phyloP scores from a whole-genome alignment of 202 grass and related monocot genomes.

The Dendrocalamus latiflorus region DNA sequence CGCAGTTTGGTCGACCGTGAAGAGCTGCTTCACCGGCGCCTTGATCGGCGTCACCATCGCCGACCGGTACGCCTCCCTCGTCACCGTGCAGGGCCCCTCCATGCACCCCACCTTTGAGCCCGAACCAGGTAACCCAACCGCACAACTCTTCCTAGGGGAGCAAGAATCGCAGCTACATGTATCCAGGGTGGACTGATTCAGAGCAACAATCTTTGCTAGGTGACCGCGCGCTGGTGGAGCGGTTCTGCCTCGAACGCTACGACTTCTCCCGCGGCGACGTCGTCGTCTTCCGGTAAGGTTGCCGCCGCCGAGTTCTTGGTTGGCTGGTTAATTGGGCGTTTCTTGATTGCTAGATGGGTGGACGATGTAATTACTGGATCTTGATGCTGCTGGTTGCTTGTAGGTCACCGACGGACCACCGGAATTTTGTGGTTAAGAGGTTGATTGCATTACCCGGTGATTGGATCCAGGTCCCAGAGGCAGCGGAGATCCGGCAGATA shows the following conservation, averaged over 20 bases:
- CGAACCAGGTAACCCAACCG: slow-evolving; percentile 24
- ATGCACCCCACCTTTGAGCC: slow-evolving; percentile 59
- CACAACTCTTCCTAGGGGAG: not conserved
- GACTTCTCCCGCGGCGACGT: slow-evolving; percentile 61
- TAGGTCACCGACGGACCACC: no score
- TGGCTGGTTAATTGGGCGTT: no score
- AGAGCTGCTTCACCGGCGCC: not conserved
- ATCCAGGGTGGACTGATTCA: not conserved
- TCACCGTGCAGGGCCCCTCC: slow-evolving; percentile 40
- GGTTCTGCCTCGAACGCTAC: slow-evolving; percentile 39
- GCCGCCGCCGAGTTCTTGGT: no score
- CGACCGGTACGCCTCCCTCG: slow-evolving; percentile 40
- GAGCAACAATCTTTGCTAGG: not conserved
- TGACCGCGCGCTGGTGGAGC: slow-evolving; percentile 37
- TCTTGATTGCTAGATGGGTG: no score
- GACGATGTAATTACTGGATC: no score
- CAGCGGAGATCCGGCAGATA: no score
- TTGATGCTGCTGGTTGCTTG: no score
- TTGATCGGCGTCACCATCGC: slow-evolving; percentile 39
- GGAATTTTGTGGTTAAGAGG: no score
- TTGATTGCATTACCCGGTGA: no score
- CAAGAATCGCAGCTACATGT: not conserved
- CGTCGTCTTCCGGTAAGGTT: slow-evolving; percentile 49
- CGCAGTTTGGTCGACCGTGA: slow-evolving; percentile 4
- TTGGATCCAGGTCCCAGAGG: no score